Evolutionary conservation across 108 stramenopile genomes (phyloP), one percentile per base, ranked within the genome.

Genomic region (Cyclotella baltica): DNA sequence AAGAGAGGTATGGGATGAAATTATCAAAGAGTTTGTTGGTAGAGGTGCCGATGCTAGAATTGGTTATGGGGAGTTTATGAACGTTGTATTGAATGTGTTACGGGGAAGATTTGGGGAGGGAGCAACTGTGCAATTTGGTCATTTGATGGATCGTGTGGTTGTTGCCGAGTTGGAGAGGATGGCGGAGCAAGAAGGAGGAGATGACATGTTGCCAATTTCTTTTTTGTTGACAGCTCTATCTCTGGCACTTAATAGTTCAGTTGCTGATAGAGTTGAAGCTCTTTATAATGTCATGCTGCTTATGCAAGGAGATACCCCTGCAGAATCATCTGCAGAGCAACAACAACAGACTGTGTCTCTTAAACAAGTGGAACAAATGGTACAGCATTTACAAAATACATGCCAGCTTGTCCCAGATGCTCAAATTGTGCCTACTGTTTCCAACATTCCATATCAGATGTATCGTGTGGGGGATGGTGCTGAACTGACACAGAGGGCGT

Each of bases 71-170:
- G 86, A 85, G 0, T 94, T 96, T 81, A 68, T 90, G 29, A 51
- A 56, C 29, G 40, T 62, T 5, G 83, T 87, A 1, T 80, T 92
- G 67, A 30, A 37, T 18, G 77, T 73, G 4, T 86, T 94, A 89
- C 70, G 63, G 69, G 59, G 62, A 28, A 29, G 73, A 46, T 82
- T 83, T 66, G 89, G 88, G 9, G 88, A 90, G 28, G 83, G 85
- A 11, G 90, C 90, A 69, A 93, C 95, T 19, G 73, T 96, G 29
- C 87, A 94, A 52, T 69, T 90, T 37, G 95, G 95, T 33, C 93
- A 96, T 76, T 85, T 89, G 61, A 33, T 96, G 46, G 95, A 96
- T 71, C 81, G 95, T 8, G 89, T 93, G 22, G 84, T 90, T 30
- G 66, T 91, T 35, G 73, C 76, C 35, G 70, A 77, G 35, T 25